phyloP scores from a whole-genome alignment of 306 rosid species.

The Ormosia semicastrata region DNA sequence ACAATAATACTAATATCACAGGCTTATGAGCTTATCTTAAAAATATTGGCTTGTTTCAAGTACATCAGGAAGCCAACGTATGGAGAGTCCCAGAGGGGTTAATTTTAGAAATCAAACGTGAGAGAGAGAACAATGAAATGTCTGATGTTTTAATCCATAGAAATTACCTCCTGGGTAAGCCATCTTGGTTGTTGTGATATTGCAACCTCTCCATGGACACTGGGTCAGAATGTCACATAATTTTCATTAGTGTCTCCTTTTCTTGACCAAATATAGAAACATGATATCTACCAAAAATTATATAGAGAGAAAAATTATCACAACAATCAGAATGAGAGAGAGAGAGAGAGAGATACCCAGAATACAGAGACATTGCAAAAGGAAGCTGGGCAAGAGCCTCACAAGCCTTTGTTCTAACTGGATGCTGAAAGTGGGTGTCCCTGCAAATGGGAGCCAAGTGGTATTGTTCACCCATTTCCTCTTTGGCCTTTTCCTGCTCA shows the following conservation, averaged over 20 bases:
- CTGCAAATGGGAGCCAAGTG: constrained; percentile 43
- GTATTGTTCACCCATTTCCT: constrained; percentile 35
- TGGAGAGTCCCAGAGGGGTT: background rate
- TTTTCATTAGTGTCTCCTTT: background rate
- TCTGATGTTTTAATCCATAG: constrained; percentile 32
- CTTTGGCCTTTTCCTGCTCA: constrained; percentile 24
- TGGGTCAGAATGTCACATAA: constrained; percentile 6
- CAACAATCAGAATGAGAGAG: background rate
- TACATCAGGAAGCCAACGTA: background rate
- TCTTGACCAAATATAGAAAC: background rate
- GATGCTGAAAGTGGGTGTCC: constrained; percentile 54
- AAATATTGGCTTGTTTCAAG: background rate
- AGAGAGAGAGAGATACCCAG: constrained; percentile 42
- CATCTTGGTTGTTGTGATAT: constrained; percentile 74
- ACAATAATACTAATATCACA: background rate
- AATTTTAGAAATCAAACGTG: background rate
- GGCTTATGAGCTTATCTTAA: background rate
- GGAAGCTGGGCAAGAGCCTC: constrained; percentile 69
- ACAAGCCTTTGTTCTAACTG: constrained; percentile 62
- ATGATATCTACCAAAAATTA: background rate
- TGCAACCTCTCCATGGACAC: constrained; percentile 79
- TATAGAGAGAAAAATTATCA: background rate
- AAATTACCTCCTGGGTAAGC: constrained; percentile 42
- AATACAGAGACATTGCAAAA: constrained; percentile 52
- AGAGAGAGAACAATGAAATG: constrained; percentile 16